Percentiles rank a stretch among this genome's conserved stretches.
Conservation (phyloP, 1,284 basidiomycete species). For the Tranzscheliella williamsii region DNA sequence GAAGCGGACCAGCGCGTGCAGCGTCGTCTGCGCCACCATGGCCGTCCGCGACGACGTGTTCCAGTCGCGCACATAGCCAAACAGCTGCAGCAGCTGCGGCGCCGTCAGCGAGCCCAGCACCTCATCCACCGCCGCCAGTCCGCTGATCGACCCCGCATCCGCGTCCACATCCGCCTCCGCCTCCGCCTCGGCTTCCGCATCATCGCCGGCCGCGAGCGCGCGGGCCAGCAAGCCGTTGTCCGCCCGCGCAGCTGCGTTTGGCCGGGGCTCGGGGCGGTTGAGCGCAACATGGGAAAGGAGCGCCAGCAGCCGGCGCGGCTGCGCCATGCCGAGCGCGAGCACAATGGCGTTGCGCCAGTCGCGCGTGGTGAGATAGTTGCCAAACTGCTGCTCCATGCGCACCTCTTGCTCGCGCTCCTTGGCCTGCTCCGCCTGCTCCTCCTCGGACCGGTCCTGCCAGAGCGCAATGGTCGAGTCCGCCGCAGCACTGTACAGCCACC, state of each 20-base stretch:
- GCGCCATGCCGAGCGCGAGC: conserved; percentile 86
- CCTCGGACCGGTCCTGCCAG: conserved; percentile 87
- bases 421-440: conserved; percentile 56
- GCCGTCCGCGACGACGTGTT: conserved; percentile 87
- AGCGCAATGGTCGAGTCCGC: conserved; percentile 91
- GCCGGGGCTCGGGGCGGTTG: conserved; percentile 20
- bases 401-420: conserved; percentile 34
- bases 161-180: neutral
- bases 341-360: conserved; percentile 90
- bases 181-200: neutral
- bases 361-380: conserved; percentile 81
- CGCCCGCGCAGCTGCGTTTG: neutral
- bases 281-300: conserved; percentile 68
- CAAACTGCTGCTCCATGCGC: conserved; percentile 85
- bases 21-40: conserved; percentile 79
- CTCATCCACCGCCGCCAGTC: conserved; percentile 57
- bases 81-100: conserved; percentile 76
- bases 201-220: neutral
- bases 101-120: conserved; percentile 75
- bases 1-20: conserved; percentile 80
- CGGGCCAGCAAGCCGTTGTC: neutral
- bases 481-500: conserved; percentile 82
- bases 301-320: conserved; percentile 81
- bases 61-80: conserved; percentile 86
- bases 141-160: conserved; percentile 45